Conservation (phyloP, 768 basidiomycete species). For the Trametopsis cervina region DNA sequence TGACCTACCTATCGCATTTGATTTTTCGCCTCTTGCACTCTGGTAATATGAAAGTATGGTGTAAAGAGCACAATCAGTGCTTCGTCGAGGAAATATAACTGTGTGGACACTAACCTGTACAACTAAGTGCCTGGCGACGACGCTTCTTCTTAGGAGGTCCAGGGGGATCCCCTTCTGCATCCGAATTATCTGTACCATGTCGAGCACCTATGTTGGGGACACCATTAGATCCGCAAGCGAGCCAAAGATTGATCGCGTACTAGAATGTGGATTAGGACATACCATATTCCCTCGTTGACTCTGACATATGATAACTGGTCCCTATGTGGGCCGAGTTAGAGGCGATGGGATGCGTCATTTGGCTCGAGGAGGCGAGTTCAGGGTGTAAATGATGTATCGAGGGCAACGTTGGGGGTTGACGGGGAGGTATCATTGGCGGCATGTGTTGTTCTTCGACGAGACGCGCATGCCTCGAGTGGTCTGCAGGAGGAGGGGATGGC, state of each 20-base stretch:
- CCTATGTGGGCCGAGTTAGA: conserved; percentile 17
- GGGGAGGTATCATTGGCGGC: neutral
- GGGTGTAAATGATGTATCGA: conserved; percentile 66
- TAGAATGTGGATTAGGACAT: neutral
- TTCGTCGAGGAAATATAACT: no score
- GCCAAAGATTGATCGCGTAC: no score
- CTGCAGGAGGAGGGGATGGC: conserved; percentile 21
- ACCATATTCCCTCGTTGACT: conserved; percentile 1
- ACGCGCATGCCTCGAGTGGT: conserved; percentile 20
- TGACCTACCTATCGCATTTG: conserved; percentile 77
- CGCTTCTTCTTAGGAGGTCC: conserved; percentile 78
- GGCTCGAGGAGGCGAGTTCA: conserved; percentile 48
- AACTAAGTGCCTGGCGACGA: conserved; percentile 75
- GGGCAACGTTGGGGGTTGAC: conserved; percentile 36
- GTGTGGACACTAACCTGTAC: conserved; percentile 63
- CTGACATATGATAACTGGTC: conserved; percentile 4
- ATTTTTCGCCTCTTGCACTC: conserved; percentile 87
- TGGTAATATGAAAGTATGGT: conserved; percentile 24
- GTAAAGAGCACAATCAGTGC: conserved; percentile 8
- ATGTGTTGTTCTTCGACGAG: conserved; percentile 12
- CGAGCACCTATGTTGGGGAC: conserved; percentile 20
- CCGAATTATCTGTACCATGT: conserved; percentile 43
- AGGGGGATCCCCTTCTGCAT: conserved; percentile 46
- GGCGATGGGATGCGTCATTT: conserved; percentile 22
- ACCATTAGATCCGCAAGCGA: neutral